These are phyloP conservation scores for Debaryomycetaceae sp. DNA, from an alignment of 1,139 yeast genomes.

Conservation along the genomic window DNA sequence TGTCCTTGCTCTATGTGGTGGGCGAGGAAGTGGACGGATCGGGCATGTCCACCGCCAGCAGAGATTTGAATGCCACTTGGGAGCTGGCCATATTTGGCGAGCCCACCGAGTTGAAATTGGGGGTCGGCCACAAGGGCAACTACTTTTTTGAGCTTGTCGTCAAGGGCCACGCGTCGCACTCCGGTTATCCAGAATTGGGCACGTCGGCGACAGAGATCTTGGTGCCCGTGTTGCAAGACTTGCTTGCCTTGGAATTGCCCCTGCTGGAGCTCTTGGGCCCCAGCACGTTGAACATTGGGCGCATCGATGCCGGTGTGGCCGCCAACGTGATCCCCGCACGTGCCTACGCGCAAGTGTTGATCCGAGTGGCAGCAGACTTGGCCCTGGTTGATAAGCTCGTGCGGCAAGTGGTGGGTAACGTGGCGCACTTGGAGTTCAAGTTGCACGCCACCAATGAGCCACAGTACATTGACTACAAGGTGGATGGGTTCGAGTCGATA, in stretches of 20 bases:
- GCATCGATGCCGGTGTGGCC: slow-evolving; percentile 56
- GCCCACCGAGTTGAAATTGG: slow-evolving; percentile 67
- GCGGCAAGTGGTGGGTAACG: slow-evolving; percentile 26
- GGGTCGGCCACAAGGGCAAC: slow-evolving; percentile 67
- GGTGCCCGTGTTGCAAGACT: slow-evolving; percentile 41
- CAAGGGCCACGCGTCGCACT: slow-evolving; percentile 59
- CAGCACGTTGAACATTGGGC: slow-evolving; percentile 59
- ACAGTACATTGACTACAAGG: slow-evolving; percentile 50
- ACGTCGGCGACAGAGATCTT: slow-evolving; percentile 57
- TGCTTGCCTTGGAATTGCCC: slow-evolving; percentile 41
- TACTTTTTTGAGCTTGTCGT: slow-evolving; percentile 39
- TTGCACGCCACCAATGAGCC: slow-evolving; percentile 26
- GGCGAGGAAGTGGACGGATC: slow-evolving; percentile 65
- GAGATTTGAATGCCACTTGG: slow-evolving; percentile 46
- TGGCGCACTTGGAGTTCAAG: slow-evolving; percentile 23
- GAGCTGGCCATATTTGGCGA: slow-evolving; percentile 66
- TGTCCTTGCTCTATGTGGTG: slow-evolving; percentile 57
- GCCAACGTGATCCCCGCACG: slow-evolving; percentile 60
- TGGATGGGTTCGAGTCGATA: slow-evolving; percentile 59
- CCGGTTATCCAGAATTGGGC: slow-evolving; percentile 70
- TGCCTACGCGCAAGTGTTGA: slow-evolving; percentile 46
- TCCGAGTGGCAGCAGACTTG: slow-evolving; percentile 52
- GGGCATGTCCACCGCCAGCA: slow-evolving; percentile 51
- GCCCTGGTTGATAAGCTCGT: slow-evolving; percentile 34
- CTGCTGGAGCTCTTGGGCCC: slow-evolving; percentile 51